Conservation (phyloP, 352 stramenopile genomes). For the Pythium dissotocum region DNA sequence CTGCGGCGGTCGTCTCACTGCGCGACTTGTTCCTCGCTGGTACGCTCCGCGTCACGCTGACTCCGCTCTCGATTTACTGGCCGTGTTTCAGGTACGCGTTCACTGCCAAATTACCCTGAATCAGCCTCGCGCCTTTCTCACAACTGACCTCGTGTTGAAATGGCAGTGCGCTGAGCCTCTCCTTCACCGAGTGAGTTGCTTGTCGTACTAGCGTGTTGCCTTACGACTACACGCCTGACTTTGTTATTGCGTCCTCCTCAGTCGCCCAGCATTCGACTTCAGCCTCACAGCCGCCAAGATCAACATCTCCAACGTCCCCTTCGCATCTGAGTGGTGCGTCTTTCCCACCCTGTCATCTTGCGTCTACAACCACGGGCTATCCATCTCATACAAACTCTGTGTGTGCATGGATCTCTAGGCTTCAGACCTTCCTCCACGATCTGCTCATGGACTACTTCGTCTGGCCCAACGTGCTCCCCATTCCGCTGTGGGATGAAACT, state of each 20-base stretch:
- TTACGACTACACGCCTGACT: not conserved
- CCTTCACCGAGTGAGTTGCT: constrained; percentile 61
- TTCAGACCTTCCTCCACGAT: constrained; percentile 78
- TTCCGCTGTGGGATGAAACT: constrained; percentile 67
- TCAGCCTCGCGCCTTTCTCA: not conserved
- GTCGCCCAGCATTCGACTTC: constrained; percentile 72
- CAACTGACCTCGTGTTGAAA: not conserved
- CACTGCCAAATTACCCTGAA: not conserved
- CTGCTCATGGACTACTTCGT: constrained; percentile 77
- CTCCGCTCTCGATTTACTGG: constrained; percentile 63
- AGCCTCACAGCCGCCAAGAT: constrained; percentile 81
- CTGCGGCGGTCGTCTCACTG: constrained; percentile 54
- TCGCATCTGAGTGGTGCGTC: constrained; percentile 73
- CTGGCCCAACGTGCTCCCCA: constrained; percentile 68
- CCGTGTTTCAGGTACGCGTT: constrained; percentile 56
- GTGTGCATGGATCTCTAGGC: constrained; percentile 30
- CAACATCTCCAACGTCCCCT: constrained; percentile 81
- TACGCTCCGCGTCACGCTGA: constrained; percentile 72
- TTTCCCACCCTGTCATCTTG: not conserved
- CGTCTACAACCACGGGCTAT: not conserved
- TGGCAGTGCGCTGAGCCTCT: constrained; percentile 49
- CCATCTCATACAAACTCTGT: not conserved
- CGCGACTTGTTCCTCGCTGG: constrained; percentile 70
- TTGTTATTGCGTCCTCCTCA: constrained; percentile 17
- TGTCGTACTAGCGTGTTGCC: not conserved